These are phyloP conservation scores for Aspergillus sp. DNA, from an alignment of 2,329 filamentous ascomycete genomes.

Conservation along the genomic window DNA sequence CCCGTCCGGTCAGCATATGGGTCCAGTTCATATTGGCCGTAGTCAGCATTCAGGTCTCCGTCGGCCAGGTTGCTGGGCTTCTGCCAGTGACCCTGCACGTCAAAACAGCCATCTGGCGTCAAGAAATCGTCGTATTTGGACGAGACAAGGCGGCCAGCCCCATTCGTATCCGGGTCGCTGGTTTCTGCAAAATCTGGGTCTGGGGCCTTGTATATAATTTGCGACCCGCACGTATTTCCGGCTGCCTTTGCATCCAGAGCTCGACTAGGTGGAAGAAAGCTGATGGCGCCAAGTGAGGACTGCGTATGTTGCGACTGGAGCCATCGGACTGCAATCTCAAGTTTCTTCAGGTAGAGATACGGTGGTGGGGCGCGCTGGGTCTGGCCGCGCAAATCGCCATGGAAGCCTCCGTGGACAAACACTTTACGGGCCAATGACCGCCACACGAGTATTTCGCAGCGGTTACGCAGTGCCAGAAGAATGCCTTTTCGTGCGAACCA, in stretches of 20 bases:
- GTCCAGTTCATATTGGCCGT: constrained; percentile 42
- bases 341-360: constrained; percentile 62
- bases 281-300: constrained; percentile 3
- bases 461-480: constrained; percentile 64
- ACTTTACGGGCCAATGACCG: constrained; percentile 68
- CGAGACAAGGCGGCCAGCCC: constrained; percentile 9
- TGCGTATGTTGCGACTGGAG: constrained; percentile 44
- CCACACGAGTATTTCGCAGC: constrained; percentile 76
- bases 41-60: constrained; percentile 21
- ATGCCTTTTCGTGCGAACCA: constrained; percentile 74
- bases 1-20: constrained; percentile 46
- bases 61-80: constrained; percentile 17
- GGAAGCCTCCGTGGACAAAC: constrained; percentile 70
- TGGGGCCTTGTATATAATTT: constrained; percentile 21
- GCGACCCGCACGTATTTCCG: constrained; percentile 16
- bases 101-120: constrained; percentile 27
- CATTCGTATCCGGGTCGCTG: constrained; percentile 6
- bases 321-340: constrained; percentile 56
- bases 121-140: constrained; percentile 30
- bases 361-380: constrained; percentile 52
- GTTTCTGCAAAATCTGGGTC: constrained; percentile 28
- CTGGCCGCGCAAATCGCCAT: constrained; percentile 42
- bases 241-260: constrained; percentile 6
- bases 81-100: constrained; percentile 22
- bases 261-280: background rate